Conservation (phyloP, 495 filamentous ascomycete species). For the Penicillium riverlandense region DNA sequence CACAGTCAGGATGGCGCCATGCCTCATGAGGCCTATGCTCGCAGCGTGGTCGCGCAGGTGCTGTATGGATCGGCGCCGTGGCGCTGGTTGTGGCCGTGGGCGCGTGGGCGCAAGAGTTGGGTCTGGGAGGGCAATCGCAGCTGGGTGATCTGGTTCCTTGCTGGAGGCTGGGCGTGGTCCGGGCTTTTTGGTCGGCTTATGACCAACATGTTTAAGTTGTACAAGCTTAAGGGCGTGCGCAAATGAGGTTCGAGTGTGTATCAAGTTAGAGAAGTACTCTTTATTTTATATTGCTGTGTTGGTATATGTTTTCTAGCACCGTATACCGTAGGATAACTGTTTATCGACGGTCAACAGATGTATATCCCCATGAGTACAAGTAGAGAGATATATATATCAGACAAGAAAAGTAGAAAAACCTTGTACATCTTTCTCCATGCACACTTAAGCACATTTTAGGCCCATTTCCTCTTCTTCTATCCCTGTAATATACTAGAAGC, state of each 20-base stretch:
- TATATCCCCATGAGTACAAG: too few species aligned
- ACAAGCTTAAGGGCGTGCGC: constrained; percentile 18
- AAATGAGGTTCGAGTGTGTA: constrained; percentile 6
- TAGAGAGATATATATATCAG: too few species aligned
- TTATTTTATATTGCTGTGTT: too few species aligned
- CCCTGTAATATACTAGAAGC: too few species aligned
- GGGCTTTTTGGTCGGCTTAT: constrained; percentile 34
- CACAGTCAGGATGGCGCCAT: constrained; percentile 54
- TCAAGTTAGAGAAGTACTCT: not conserved
- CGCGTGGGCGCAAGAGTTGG: constrained; percentile 33
- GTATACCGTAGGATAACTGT: too few species aligned
- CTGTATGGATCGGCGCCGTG: constrained; percentile 38
- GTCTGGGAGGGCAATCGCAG: constrained; percentile 50
- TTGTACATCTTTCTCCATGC: too few species aligned
- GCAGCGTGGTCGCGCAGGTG: constrained; percentile 48
- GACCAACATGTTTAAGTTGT: constrained; percentile 41
- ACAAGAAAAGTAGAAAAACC: too few species aligned
- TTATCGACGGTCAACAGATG: too few species aligned
- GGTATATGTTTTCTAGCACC: too few species aligned
- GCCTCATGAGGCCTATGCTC: constrained; percentile 45
- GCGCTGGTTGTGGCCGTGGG: constrained; percentile 43
- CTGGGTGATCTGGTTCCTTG: constrained; percentile 41
- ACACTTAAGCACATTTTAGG: too few species aligned
- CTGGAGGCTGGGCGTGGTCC: constrained; percentile 34
- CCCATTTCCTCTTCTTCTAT: too few species aligned